Evolutionary conservation across 805 yeast genomes (phyloP), one percentile per base, ranked within the genome.

Genomic region (Candida tammaniensis): DNA sequence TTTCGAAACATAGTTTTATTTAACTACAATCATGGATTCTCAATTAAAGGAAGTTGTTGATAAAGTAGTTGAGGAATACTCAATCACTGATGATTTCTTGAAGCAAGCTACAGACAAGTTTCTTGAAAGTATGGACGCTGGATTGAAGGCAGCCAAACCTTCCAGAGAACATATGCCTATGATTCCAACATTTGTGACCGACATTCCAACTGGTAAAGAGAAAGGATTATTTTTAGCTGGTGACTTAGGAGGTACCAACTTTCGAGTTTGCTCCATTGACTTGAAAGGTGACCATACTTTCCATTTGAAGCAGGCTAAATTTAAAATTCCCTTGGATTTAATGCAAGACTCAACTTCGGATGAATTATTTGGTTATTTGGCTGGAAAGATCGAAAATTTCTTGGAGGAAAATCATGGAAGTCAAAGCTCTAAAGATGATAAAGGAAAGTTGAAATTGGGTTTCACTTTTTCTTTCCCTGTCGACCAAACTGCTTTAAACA

Each of bases 391-490:
- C 27, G 63, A 72, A 25, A 61, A 61, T 2, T 93, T 93, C 55
- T 64, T 93, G 47, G 57, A 65, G 15, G 72, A 75, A 39, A 80
- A 84, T 53, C 95, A 88, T 56, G 57, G 62, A 5, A 80, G 74
- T 53, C 95, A 87, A 56, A 56, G 61, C 5, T 80, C 74, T 22
- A 31, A 46, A 6, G 40, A 36, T 1, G 30, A 20, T 6, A 28
- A 38, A 1, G 56, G 43, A 10, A 47, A 50, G 16, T 71, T 86
- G 57, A 84, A 82, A 52, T 59, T 91, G 64, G 98, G 98, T 1
- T 88, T 93, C 68, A 91, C 98, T 1, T 91, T 91, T 55, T 80
- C 93, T 9, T 91, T 89, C 72, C 98, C 98, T 2, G 87, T 88
- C 19, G 74, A 82, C 42, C 98, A 91, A 64, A 78, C 84, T 16